Conservation (phyloP, 2,329 filamentous ascomycete genomes). For the Fusarium nisikadoi region DNA sequence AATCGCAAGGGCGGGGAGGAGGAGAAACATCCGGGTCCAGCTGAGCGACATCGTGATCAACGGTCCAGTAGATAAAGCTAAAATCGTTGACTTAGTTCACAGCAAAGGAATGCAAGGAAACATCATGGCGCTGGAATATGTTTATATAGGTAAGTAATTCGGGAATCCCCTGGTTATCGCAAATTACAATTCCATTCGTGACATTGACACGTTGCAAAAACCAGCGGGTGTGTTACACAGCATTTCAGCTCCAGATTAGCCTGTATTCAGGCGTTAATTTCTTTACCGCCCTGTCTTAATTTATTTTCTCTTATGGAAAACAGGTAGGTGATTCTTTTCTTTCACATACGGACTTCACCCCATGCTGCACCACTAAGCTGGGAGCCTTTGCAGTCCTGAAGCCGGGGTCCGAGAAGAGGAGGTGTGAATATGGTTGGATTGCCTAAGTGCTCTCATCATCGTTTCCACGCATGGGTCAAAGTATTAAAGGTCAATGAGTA, state of each 20-base stretch:
- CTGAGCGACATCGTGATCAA: not conserved
- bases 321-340: conserved; percentile 5
- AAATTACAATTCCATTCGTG: not conserved
- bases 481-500: accelerated
- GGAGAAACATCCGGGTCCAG: not conserved
- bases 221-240: not conserved
- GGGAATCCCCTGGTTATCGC: not conserved
- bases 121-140: accelerated
- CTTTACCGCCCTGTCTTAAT: accelerated
- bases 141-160: not conserved
- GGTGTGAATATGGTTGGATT: conserved; percentile 6
- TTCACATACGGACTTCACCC: not conserved
- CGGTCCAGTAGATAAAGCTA: not conserved
- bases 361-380: not conserved
- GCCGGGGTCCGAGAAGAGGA: not conserved
- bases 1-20: not conserved
- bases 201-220: not conserved
- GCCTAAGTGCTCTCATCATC: not conserved
- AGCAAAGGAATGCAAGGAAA: accelerated
- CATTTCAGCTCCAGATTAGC: not conserved
- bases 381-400: not conserved
- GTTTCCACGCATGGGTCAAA: accelerated
- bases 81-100: accelerated
- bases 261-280: not conserved
- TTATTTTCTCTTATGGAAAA: not conserved